Evolutionary conservation across 2,329 filamentous ascomycete genomes (phyloP).

Genomic region (Parafenestella ontariensis): DNA sequence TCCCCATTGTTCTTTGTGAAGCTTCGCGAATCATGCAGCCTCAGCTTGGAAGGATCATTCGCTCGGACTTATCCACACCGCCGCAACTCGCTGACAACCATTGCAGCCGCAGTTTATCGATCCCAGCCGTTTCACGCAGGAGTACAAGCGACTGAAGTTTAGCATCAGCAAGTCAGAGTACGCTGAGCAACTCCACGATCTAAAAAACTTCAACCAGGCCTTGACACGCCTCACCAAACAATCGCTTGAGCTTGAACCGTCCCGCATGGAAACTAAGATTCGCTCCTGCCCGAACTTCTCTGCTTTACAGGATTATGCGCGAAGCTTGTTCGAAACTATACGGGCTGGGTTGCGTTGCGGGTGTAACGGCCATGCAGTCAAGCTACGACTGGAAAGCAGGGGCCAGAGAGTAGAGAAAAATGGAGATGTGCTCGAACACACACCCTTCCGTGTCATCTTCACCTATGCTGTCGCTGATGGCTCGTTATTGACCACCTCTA

Average conservation of each 20-base stretch:
- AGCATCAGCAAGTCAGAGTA: slow-evolving; percentile 33
- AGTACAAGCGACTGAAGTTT: slow-evolving; percentile 35
- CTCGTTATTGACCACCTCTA: neutral
- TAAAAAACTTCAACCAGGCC: slow-evolving; percentile 29
- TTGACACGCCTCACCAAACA: slow-evolving; percentile 33
- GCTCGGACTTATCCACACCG: neutral
- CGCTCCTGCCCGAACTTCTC: slow-evolving; percentile 28
- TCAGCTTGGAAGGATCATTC: no score
- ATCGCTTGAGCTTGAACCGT: slow-evolving; percentile 23
- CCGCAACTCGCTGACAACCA: slow-evolving; percentile 1
- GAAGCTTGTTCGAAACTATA: slow-evolving; percentile 22
- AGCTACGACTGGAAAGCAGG: slow-evolving; percentile 26
- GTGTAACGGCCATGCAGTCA: slow-evolving; percentile 31
- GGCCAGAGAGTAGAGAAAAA: slow-evolving; percentile 5
- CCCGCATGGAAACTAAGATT: slow-evolving; percentile 5
- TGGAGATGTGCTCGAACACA: slow-evolving; percentile 11
- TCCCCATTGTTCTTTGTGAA: no score
- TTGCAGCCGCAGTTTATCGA: slow-evolving; percentile 25
- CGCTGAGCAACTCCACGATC: slow-evolving; percentile 21
- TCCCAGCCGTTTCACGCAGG: slow-evolving; percentile 31
- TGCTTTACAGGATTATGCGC: slow-evolving; percentile 20
- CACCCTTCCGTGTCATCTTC: slow-evolving; percentile 25
- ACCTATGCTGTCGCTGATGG: slow-evolving; percentile 3
- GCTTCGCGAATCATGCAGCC: no score
- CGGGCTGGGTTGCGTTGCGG: slow-evolving; percentile 18